Evolutionary conservation across 176 grass and related monocot genomes (phyloP), one percentile per base, ranked within the genome.

Genomic region (Avena atlantica): DNA sequence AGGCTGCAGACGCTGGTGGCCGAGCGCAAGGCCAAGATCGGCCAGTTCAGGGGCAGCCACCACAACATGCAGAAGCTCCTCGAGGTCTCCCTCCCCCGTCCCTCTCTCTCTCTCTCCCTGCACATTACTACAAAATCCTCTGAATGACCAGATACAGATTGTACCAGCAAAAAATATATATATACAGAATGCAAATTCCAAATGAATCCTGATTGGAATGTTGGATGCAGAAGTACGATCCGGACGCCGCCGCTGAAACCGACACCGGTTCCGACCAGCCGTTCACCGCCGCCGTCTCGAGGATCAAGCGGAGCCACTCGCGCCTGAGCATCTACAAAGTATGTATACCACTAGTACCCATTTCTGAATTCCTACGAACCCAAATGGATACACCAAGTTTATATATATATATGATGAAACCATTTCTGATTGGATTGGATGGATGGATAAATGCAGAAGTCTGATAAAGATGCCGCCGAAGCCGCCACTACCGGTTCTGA

Each of bases 41-140:
- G 82, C 15, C 55, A 76, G 50, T 89, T 90, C 79, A 24, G 79
- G 7, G 89, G 89, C 29, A 90, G 89, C 79, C 65, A 86, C 55
- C 89, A 83, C 52, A 86, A 83, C 65, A 37, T 90, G 84, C 79
- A 86, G 0, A 86, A 64, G 84, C 88, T 90, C 72, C 5, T 78
- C 52, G 40, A 83, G 70, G 86, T 76, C 74, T 19, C 7, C 56
- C 6, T 20, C 27, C 27, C 27, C 15, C 6, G 63, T 3, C 12
- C 10, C 11, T 51, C 27, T 2, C 53, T 19, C 16, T 53, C 12
- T 5, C 13, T 53, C 51, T 53, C 0, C 16, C 13, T 14, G 52
- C 52, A 15, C 11, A 16, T 16, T 55, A 42, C 14, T 17, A 55
- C 45, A 17, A 20, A 7, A 19, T 20, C 3, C 55, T 57, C 37